These are phyloP conservation scores for Diospyros kaki DNA, from an alignment of 148 eudicot genomes.

Conservation along the genomic window DNA sequence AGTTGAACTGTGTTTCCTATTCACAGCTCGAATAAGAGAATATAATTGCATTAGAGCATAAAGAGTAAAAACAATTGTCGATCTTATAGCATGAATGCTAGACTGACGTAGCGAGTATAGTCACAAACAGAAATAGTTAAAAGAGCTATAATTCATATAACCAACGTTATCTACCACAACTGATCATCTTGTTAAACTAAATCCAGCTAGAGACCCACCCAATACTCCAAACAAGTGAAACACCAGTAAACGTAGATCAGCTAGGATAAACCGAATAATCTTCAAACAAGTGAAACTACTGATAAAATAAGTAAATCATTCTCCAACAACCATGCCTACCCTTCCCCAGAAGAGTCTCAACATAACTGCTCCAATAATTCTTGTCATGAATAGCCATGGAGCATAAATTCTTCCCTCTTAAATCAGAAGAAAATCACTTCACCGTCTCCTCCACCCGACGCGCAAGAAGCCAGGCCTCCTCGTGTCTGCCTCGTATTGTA, in stretches of 20 bases:
- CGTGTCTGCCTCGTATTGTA: slow-evolving; percentile 62
- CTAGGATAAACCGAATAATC: background rate
- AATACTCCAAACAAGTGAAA: no score
- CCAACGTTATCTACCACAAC: no score
- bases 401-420: background rate
- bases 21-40: no score
- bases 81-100: no score
- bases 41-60: no score
- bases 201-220: no score
- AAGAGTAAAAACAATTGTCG: no score
- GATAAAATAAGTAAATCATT: background rate
- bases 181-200: no score
- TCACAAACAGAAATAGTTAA: no score
- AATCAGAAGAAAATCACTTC: background rate
- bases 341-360: background rate
- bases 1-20: no score
- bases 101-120: no score
- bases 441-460: background rate
- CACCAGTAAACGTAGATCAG: background rate
- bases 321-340: background rate
- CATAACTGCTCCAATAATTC: background rate
- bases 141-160: no score
- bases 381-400: background rate
- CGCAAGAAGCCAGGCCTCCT: slow-evolving; percentile 11
- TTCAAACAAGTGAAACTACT: background rate